Percentiles rank a stretch among this genome's conserved stretches.
Conservation (phyloP, 1,284 basidiomycete genomes). For the Vanrija sp. region DNA sequence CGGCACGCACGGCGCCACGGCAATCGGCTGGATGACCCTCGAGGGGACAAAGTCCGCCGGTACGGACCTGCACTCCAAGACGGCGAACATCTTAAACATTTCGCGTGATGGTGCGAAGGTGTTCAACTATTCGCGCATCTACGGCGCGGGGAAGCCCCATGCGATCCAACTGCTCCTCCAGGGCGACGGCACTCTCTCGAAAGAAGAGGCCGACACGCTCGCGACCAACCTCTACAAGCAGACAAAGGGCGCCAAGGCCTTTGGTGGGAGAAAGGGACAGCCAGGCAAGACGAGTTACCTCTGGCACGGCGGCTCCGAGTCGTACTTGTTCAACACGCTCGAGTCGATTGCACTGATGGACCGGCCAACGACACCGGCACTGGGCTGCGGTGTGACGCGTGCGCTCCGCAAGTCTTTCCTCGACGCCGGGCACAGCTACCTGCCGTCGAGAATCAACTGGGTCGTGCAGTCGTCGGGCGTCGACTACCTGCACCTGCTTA, state of each 20-base stretch:
- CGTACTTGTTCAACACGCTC: constrained; percentile 98
- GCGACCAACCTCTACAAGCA: constrained; percentile 85
- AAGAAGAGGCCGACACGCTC: constrained; percentile 71
- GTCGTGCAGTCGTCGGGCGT: constrained; percentile 98
- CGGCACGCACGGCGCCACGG: constrained; percentile 92
- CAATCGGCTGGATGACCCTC: constrained; percentile 97
- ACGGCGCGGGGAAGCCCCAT: constrained; percentile 94
- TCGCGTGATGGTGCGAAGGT: constrained; percentile 95
- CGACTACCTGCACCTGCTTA: constrained; percentile 94
- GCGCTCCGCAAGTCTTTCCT: constrained; percentile 87
- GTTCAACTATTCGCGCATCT: constrained; percentile 99
- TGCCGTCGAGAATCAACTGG: constrained; percentile 98
- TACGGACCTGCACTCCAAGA: constrained; percentile 96
- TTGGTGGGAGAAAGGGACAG: constrained; percentile 47
- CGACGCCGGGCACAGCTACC: constrained; percentile 64
- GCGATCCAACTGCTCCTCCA: constrained; percentile 86
- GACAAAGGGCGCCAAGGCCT: constrained; percentile 87
- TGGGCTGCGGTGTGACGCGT: constrained; percentile 89
- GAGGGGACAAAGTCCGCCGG: constrained; percentile 96
- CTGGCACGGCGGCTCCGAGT: constrained; percentile 97
- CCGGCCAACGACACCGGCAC: constrained; percentile 80
- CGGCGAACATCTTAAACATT: constrained; percentile 87
- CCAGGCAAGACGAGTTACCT: constrained; percentile 58
- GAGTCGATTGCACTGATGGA: constrained; percentile 90
- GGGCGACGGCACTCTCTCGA: constrained; percentile 72